Base-by-base conservation (phyloP, 345 rosid genomes). In the Anacardium occidentale region DNA sequence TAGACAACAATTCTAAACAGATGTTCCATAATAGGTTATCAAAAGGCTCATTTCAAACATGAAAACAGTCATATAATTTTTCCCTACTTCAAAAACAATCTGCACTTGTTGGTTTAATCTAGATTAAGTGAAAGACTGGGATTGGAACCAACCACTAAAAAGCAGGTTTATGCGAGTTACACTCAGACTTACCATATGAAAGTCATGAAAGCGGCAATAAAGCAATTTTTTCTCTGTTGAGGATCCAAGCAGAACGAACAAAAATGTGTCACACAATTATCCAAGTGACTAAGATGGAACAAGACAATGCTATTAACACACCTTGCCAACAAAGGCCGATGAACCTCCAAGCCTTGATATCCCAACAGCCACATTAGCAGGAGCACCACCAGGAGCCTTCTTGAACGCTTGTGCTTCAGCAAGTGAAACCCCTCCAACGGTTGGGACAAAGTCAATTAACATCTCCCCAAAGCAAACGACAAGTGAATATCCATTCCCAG, bases 321-420 rank as follows among this genome's bases (percentile, higher is more conserved):
- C 98, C 98, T 96, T 96, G 81, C 99, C 99, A 1, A 96, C 78
- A 77, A 93, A 96, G 76, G 96, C 99, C 26, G 99, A 86, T 40
- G 94, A 84, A 77, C 99, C 98, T 75, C 97, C 99, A 69, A 93
- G 81, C 78, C 87, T 88, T 50, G 99, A 83, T 63, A 96, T 71
- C 50, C 93, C 92, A 73, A 96, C 99, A 29, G 99, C 98, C 72
- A 96, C 99, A 79, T 96, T 96, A 4, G 98, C 99, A 71, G 98
- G 99, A 77, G 99, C 99, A 29, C 99, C 98, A 13, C 99, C 98
- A 18, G 98, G 87, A 76, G 99, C 93, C 85, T 89, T 93, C 90
- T 88, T 87, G 87, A 96, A 96, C 70, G 93, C 93, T 14, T 96
- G 95, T 73, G 98, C 98, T 83, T 93, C 97, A 26, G 97, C 98